Base-by-base conservation (phyloP, 2,329 filamentous ascomycete genomes). In the Orbilia brochopaga region DNA sequence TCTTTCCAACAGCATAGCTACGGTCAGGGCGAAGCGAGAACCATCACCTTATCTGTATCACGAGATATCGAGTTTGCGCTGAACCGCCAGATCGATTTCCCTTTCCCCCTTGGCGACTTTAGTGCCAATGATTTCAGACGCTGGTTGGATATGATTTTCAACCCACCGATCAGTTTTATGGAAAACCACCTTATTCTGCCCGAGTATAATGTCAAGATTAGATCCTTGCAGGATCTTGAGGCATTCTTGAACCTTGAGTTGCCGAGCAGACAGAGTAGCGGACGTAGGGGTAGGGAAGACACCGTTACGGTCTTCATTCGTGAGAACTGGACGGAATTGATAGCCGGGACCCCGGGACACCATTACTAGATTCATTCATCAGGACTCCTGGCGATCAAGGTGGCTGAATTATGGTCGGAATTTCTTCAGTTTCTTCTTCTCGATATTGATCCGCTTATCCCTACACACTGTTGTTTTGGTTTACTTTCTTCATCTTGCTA, bases 31-130 rank as follows among this genome's bases (percentile, higher is more conserved):
- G 35, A 53, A 15, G 32, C 51, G 10, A 10, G n/a, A 6, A 50
- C 55, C 2, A n/a, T 65, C 1, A 60, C 55, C 8, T 52, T 72
- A 4, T 48, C 37, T 0, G 56, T 72, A 19, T 65, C 60, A 8
- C 67, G 67, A 6, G 60, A 65, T 48, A 72, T 65, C 13, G 67
- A 72, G 17, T 64, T 72, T 42, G 32, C 60, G 0, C 50, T 72
- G n/a, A 65, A 72, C 17, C 67, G 67, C 19, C 55, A 72, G 23
- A 5, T 72, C 10, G 55, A 65, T 2, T 72, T 65, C 27, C 13
- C 3, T n/a, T 72, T 72, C 37, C 1, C 42, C 27, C 23, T 65
- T 35, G 67, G 67, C 2, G 32, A 61, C 35, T 72, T 72, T 19
- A 64, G 40, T 19, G 60, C 67, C 1, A 59, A 21, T 10, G 55